Conservation (phyloP, 129 eudicot genomes). For the Dittrichia graveolens region DNA sequence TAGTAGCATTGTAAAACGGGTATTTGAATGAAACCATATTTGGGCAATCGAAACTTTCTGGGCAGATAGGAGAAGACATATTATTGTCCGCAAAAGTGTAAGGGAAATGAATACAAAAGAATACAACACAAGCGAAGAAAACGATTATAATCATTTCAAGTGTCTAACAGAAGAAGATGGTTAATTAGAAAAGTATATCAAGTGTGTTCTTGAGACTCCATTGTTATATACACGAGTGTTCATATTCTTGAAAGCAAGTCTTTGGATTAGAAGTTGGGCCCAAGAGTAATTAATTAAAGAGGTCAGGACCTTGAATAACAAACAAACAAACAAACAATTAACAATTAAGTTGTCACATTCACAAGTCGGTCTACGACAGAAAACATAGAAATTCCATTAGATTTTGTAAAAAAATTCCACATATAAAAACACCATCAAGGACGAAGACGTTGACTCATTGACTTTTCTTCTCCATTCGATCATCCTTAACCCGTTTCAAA, state of each 20-base stretch:
- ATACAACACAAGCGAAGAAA: neutral
- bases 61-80: slow-evolving; percentile 26
- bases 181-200: neutral
- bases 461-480: slow-evolving; percentile 1
- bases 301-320: no score
- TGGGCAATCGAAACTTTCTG: slow-evolving; percentile 23
- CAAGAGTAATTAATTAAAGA: no score
- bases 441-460: neutral
- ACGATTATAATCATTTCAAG: slow-evolving; percentile 7
- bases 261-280: no score
- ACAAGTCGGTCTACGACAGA: no score
- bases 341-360: no score
- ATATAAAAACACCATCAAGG: slow-evolving; percentile 5
- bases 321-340: no score
- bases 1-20: neutral
- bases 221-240: neutral
- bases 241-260: no score
- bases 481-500: slow-evolving; percentile 14
- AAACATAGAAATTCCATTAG: no score
- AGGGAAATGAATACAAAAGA: slow-evolving; percentile 10
- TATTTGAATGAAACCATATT: neutral
- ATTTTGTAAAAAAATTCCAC: neutral
- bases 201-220: slow-evolving; percentile 1
- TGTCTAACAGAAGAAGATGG: neutral
- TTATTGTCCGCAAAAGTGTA: slow-evolving; percentile 1